Percentiles rank a stretch among this genome's conserved stretches.
phyloP scores from a whole-genome alignment of 2,329 filamentous ascomycete genomes.

The Cladosporium cucumerinum region DNA sequence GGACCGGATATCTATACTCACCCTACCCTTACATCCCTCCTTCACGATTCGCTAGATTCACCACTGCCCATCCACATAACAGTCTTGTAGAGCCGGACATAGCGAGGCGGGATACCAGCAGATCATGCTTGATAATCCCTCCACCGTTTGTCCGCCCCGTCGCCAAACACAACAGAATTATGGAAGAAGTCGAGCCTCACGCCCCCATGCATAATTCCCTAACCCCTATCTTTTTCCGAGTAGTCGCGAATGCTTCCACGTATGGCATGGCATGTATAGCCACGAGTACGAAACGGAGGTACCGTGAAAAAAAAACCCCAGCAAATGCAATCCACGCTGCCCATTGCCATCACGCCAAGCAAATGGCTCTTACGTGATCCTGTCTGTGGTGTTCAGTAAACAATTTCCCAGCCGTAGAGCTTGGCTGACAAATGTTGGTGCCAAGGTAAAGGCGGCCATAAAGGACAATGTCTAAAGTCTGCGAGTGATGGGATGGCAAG shows the following conservation, averaged over 20 bases:
- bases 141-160: neutral
- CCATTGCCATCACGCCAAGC: neutral
- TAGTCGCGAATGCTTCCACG: neutral
- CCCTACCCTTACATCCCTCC: too few species aligned
- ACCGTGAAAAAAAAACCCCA: too few species aligned
- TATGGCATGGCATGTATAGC: neutral
- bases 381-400: neutral
- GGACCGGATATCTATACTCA: too few species aligned
- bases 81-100: neutral
- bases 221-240: neutral
- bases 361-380: neutral
- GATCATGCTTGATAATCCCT: neutral
- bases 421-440: neutral
- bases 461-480: neutral
- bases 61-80: neutral
- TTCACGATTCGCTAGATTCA: too few species aligned
- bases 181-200: neutral
- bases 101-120: neutral
- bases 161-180: neutral
- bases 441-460: neutral
- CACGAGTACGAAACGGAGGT: too few species aligned
- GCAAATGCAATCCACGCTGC: neutral
- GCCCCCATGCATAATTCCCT: neutral
- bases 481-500: neutral
- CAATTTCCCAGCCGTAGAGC: neutral